Percentiles rank a stretch among this genome's conserved stretches.
These are phyloP conservation scores for Phaeomoniella chlamydospora DNA, from an alignment of 2,329 filamentous ascomycete species.

Conservation along the genomic window DNA sequence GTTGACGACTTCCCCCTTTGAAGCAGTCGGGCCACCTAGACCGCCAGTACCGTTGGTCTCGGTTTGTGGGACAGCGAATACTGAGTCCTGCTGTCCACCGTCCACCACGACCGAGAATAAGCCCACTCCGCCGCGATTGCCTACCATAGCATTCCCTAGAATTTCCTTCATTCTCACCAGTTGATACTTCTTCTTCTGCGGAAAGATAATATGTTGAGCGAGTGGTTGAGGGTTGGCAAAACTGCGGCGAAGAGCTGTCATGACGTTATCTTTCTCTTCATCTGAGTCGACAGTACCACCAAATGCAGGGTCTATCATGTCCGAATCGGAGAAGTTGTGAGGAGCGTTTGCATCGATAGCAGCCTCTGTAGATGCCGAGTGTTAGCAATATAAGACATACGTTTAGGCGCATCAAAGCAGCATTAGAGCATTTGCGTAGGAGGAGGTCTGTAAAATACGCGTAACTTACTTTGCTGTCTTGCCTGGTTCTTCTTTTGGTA, in stretches of 20 bases:
- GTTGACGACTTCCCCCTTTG: neutral
- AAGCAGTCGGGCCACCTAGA: neutral
- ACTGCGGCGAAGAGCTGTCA: constrained; percentile 53
- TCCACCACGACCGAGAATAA: neutral
- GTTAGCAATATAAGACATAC: constrained; percentile 4
- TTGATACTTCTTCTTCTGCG: constrained; percentile 39
- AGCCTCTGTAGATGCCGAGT: constrained; percentile 47
- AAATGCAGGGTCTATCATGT: constrained; percentile 7
- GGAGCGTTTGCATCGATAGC: constrained; percentile 90
- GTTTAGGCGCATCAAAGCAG: too few species aligned
- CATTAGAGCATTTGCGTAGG: too few species aligned
- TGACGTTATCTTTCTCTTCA: constrained; percentile 81
- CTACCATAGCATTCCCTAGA: constrained; percentile 43
- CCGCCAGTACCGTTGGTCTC: neutral
- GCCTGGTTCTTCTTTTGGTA: constrained; percentile 98
- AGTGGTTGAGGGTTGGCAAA: constrained; percentile 63
- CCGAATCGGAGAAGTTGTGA: constrained; percentile 37
- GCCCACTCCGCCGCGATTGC: constrained; percentile 20
- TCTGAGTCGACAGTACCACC: constrained; percentile 63
- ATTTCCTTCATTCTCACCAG: constrained; percentile 50
- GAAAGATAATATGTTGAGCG: constrained; percentile 44
- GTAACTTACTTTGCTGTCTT: constrained; percentile 74
- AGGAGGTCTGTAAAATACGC: too few species aligned
- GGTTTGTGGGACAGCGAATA: constrained; percentile 2
- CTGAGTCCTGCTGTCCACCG: neutral